A percentile compares a stretch with the other conserved stretches of the same genome.
Evolutionary conservation across 2,329 filamentous ascomycete genomes (phyloP).

Genomic region (Exophiala lecanii-corni): DNA sequence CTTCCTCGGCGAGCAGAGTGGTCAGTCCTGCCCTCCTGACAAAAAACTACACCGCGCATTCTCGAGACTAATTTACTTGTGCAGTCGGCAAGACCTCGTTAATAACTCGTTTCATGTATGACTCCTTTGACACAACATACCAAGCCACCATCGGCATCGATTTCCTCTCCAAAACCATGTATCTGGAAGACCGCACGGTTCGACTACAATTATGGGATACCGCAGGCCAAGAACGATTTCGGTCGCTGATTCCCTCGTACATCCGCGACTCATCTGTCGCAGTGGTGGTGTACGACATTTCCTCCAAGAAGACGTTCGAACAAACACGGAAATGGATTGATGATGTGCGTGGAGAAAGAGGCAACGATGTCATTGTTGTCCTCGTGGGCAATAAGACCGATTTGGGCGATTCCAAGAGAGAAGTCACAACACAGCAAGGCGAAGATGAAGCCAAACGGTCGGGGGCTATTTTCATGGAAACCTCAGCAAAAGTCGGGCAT

Average conservation of each 20-base stretch:
- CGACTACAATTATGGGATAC: conserved; percentile 98
- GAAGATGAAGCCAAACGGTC: conserved; percentile 98
- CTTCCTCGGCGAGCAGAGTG: conserved; percentile 96
- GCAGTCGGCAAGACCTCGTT: conserved; percentile 96
- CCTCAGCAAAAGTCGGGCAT: conserved; percentile 93
- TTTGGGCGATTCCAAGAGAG: conserved; percentile 84
- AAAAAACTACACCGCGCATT: conserved; percentile 8
- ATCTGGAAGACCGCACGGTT: conserved; percentile 96
- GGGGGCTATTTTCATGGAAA: conserved; percentile 98
- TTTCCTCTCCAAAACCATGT: conserved; percentile 99
- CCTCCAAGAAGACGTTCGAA: conserved; percentile 93
- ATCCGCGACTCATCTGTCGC: conserved; percentile 97
- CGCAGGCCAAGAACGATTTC: conserved; percentile 93
- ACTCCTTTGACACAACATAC: conserved; percentile 99
- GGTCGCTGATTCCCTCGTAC: conserved; percentile 94
- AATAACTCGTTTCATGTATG: conserved; percentile 99
- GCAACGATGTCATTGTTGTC: conserved; percentile 98
- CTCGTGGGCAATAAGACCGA: conserved; percentile 99
- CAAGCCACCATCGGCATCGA: conserved; percentile 99
- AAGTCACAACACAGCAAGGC: conserved; percentile 92
- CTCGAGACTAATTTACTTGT: conserved; percentile 8
- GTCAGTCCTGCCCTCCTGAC: conserved; percentile 53
- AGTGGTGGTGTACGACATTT: conserved; percentile 98
- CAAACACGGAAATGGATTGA: conserved; percentile 99
- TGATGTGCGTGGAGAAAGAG: conserved; percentile 91